phyloP scores from a whole-genome alignment of 208 protist species.

The Balamuthia mandrillaris region DNA sequence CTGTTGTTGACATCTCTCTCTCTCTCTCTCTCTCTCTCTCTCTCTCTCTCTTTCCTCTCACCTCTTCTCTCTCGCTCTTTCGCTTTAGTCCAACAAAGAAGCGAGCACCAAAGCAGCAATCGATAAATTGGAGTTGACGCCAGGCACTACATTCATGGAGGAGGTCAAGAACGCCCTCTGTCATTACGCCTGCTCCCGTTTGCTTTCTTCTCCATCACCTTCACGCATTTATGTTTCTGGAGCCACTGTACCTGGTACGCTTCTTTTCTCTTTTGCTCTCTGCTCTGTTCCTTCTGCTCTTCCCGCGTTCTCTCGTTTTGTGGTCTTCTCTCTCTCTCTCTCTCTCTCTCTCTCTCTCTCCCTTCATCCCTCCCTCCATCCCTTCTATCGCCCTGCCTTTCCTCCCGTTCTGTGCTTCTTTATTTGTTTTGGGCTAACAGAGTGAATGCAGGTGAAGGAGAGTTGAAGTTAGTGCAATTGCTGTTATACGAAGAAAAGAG shows the following conservation, averaged over 20 bases:
- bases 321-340: too few relatives aligned
- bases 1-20: too few relatives aligned
- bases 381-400: background rate
- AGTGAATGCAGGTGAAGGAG: background rate
- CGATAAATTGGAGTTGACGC: background rate
- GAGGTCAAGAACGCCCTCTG: conserved; percentile 1
- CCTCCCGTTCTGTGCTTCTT: too few relatives aligned
- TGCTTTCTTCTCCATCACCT: background rate
- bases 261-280: background rate
- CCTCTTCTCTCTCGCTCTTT: too few relatives aligned
- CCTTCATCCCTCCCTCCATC: background rate
- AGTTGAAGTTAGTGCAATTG: background rate
- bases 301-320: too few relatives aligned
- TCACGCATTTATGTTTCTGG: background rate
- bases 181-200: background rate
- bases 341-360: background rate
- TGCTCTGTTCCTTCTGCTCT: too few relatives aligned
- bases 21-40: too few relatives aligned
- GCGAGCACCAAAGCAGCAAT: too few relatives aligned
- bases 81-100: too few relatives aligned
- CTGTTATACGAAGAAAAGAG: background rate
- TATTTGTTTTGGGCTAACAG: too few relatives aligned
- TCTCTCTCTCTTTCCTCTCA: background rate
- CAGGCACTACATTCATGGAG: conserved; percentile 21
- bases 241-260: background rate